Evolutionary conservation across 352 stramenopile species (phyloP), one percentile per base, ranked within the genome.

Genomic region (Thalassiosira sp.): DNA sequence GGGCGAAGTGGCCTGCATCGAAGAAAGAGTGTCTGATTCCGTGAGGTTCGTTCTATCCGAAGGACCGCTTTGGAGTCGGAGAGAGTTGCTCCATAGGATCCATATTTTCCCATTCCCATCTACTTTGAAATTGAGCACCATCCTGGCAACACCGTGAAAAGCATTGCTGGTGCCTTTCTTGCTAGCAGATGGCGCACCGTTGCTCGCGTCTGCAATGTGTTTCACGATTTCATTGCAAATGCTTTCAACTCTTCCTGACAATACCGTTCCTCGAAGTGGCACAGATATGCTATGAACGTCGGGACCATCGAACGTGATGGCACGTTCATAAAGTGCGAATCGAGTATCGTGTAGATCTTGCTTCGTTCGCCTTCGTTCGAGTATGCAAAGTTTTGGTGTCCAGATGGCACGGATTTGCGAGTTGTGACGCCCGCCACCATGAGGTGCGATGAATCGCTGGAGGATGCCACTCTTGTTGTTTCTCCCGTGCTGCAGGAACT

Each of bases 81-180:
- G 86, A 5, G 95, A 98, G 22, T 93, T 96, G 68, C 90, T 96
- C 94, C 95, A 98, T 11, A 98, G 90, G 33, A 98, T 77, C 95
- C 95, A 98, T 0, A 98, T 77, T 6, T 92, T 92, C 79, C 97
- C 95, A 20, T 96, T 90, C 0, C 94, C 89, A 71, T 98, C 95
- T 10, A 95, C 89, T 78, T 98, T 98, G 65, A 98, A 95, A 71
- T 98, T 96, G 3, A 98, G 45, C n/a, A 97, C 94, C 92, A 98
- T 97, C 43, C 95, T 89, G 16, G 88, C 93, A 66, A 98, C 97
- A 49, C 93, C 91, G 51, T 92, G 89, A 72, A 69, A 64, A 24
- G 43, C 13, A 60, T 68, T 72, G 11, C 54, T 16, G 8, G 25
- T 24, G 11, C 16, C 49, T 3, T 51, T 40, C 22, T 64, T 61